Conservation (phyloP, 2,329 filamentous ascomycete genomes). For the Epichloe festucae region DNA sequence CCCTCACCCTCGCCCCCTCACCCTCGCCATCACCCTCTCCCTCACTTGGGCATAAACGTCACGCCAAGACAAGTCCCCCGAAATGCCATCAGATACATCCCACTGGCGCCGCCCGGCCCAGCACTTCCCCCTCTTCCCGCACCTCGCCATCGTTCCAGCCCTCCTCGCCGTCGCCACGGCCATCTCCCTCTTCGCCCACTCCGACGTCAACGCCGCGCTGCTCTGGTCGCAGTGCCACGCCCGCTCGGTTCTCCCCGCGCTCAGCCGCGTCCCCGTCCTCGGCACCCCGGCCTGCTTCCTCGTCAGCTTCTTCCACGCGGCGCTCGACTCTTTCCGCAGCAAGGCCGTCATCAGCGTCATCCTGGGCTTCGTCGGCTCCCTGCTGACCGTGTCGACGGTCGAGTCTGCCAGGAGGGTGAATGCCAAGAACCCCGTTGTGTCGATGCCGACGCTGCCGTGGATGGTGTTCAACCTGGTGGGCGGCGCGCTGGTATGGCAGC, state of each 20-base stretch:
- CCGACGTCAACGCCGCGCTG: constrained; percentile 37
- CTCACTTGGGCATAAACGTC: not conserved
- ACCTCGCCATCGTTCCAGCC: constrained; percentile 36
- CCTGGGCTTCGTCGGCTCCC: constrained; percentile 30
- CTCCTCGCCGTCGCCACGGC: constrained; percentile 31
- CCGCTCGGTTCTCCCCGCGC: constrained; percentile 28
- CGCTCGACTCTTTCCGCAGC: constrained; percentile 28
- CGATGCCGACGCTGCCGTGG: constrained; percentile 29
- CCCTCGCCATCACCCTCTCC: too few species aligned
- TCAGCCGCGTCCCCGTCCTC: constrained; percentile 32
- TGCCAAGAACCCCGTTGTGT: constrained; percentile 21
- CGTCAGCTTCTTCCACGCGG: constrained; percentile 34
- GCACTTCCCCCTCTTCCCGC: constrained; percentile 38
- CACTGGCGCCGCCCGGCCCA: constrained; percentile 33
- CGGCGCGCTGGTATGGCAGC: constrained; percentile 38
- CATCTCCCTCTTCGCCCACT: constrained; percentile 29
- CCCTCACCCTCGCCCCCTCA: too few species aligned
- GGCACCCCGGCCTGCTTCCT: constrained; percentile 36
- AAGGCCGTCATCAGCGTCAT: constrained; percentile 27
- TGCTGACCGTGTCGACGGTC: constrained; percentile 36
- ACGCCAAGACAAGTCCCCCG: too few species aligned
- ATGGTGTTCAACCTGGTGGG: constrained; percentile 35
- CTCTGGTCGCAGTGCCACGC: constrained; percentile 42
- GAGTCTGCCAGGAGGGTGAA: constrained; percentile 35
- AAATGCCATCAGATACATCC: not conserved